Percentiles rank a stretch among this genome's conserved stretches.
Conservation (phyloP, 257 asterid genomes). For the Nicotiana undulata region DNA sequence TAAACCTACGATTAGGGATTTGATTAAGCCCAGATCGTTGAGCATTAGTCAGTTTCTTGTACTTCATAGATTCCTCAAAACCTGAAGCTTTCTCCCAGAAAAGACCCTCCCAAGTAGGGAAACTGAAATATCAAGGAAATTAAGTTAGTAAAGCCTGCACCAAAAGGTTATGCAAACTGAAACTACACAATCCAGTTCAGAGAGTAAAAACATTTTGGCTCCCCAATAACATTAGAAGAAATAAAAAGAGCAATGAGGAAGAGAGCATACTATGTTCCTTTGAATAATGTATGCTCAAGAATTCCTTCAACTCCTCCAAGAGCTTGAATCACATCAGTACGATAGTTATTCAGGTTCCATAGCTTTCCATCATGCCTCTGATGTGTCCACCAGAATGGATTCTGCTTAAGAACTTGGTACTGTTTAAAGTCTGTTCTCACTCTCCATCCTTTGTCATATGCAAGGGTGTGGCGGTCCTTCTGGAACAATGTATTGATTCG, state of each 20-base stretch:
- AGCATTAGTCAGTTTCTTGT: conserved; percentile 93
- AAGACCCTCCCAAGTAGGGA: conserved; percentile 99
- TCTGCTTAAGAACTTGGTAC: conserved; percentile 97
- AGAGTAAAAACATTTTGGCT: neutral
- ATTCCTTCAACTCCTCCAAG: conserved; percentile 98
- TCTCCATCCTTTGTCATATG: conserved; percentile 99
- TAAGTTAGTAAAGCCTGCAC: neutral
- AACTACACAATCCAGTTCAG: neutral
- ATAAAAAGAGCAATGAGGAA: neutral
- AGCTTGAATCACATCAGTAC: conserved; percentile 99
- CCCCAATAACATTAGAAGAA: neutral
- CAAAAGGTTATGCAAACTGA: neutral
- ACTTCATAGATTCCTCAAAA: conserved; percentile 98
- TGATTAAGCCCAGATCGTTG: conserved; percentile 99
- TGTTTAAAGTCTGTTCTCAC: conserved; percentile 98
- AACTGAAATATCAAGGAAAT: conserved; percentile 41
- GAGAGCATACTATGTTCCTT: conserved; percentile 94
- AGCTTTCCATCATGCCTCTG: conserved; percentile 98
- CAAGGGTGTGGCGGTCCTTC: conserved; percentile 98
- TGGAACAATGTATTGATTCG: conserved; percentile 96
- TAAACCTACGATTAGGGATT: conserved; percentile 90
- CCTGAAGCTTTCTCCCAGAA: conserved; percentile 99
- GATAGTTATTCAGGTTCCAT: conserved; percentile 97
- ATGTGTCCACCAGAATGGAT: conserved; percentile 99
- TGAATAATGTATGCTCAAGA: conserved; percentile 91